Evolutionary conservation across 331 rosid species (phyloP).

Genomic region (Rhamnella rubrinervis): DNA sequence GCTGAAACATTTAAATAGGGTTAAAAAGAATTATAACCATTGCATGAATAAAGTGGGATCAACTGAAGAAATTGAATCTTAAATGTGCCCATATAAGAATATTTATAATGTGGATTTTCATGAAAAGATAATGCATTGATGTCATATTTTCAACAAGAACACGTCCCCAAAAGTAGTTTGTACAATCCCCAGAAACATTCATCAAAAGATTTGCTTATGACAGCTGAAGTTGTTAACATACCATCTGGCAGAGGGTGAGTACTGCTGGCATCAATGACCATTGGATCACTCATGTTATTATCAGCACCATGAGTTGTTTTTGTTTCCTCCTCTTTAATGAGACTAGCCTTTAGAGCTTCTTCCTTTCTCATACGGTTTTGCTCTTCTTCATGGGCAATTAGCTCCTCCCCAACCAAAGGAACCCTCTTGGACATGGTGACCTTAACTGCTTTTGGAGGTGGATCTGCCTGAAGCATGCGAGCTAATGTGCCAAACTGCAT

Average conservation of each 20-base stretch:
- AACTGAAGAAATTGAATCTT: not conserved
- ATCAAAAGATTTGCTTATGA: slow-evolving; percentile 14
- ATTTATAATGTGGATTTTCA: no score
- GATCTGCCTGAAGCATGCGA: slow-evolving; percentile 96
- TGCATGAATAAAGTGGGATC: not conserved
- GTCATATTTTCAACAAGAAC: no score
- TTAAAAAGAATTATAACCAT: no score
- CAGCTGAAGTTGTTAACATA: slow-evolving; percentile 28
- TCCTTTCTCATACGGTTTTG: slow-evolving; percentile 84
- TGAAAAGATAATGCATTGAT: no score
- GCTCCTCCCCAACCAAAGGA: slow-evolving; percentile 93
- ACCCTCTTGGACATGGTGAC: slow-evolving; percentile 88
- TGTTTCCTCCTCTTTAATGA: slow-evolving; percentile 77
- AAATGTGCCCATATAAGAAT: not conserved
- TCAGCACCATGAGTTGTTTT: slow-evolving; percentile 62
- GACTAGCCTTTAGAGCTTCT: slow-evolving; percentile 87
- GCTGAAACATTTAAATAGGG: not conserved
- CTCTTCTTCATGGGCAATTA: slow-evolving; percentile 92
- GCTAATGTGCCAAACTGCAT: slow-evolving; percentile 87
- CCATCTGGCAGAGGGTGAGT: slow-evolving; percentile 58
- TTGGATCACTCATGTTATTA: slow-evolving; percentile 59
- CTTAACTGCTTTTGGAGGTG: slow-evolving; percentile 99
- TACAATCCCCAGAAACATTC: no score
- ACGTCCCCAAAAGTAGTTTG: no score
- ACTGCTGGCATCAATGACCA: slow-evolving; percentile 68